Evolutionary conservation across 345 rosid species (phyloP), one percentile per base, ranked within the genome.

Genomic region (Heritiera fomes): DNA sequence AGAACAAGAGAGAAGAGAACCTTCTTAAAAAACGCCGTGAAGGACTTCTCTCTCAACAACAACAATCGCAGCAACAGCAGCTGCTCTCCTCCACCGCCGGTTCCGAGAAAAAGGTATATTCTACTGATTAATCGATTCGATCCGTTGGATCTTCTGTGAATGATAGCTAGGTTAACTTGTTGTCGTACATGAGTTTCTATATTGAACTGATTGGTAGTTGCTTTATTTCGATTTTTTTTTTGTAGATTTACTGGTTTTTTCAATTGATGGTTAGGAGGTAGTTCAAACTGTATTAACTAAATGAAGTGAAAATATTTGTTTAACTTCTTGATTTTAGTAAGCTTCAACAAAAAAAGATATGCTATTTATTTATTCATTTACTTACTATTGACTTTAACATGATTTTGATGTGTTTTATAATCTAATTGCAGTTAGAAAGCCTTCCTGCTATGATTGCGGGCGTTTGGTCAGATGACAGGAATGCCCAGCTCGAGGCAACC

Each of bases 21-120:
- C 80, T 93, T 11, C 91, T 85, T 82, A 93, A 93, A 87, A 93
- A 91, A 84, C 84, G 95, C 20, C 94, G 95, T 30, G 94, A 93
- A 47, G 93, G 89, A 9, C 71, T 89, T 34, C 82, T 82, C 68
- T 30, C 89, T 18, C 84, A 43, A 38, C 80, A 71, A 38, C 80
- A 71, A 1, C 80, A 71, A 3, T 85, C 0, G 28, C 83, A 77
- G 82, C 82, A 60, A 71, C 77, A 76, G 62, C 78, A 8, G 68
- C 86, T 84, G 79, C 55, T 85, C 60, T 47, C 84, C 50, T 78
- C 84, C 55, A 55, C 88, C 14, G 68, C 88, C 2, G 83, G 83
- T 46, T 49, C 79, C 8, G 90, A 89, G 78, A 89, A 85, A 86
- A 89, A 82, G 79, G 84, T 84, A 34, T 65, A 55, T 18, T 43